Evolutionary conservation across 177 flowering plant species (phyloP).

Genomic region (Vitis hybrid): DNA sequence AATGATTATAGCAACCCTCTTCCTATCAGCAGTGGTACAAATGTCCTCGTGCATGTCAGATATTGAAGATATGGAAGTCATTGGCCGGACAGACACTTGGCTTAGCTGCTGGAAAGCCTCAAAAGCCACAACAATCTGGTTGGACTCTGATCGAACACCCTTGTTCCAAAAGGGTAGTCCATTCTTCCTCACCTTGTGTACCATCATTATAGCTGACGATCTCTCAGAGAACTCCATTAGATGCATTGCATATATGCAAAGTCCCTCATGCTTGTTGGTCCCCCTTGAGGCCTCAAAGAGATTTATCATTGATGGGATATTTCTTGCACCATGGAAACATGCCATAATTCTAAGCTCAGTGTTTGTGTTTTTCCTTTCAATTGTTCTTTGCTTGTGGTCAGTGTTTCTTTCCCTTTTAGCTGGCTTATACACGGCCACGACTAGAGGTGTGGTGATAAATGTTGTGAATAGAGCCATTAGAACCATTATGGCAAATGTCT

Average conservation of each 20-base stretch:
- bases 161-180: constrained; percentile 70
- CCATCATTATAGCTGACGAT: constrained; percentile 68
- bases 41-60: constrained; percentile 55
- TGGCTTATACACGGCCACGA: constrained; percentile 55
- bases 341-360: constrained; percentile 44
- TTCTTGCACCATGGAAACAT: constrained; percentile 50
- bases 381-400: constrained; percentile 40
- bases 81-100: constrained; percentile 48
- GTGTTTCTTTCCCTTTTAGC: constrained; percentile 26
- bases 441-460: constrained; percentile 64
- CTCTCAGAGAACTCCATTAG: constrained; percentile 70
- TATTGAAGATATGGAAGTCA: constrained; percentile 57
- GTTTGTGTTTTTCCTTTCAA: constrained; percentile 30
- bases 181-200: constrained; percentile 56
- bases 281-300: constrained; percentile 66
- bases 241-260: constrained; percentile 63
- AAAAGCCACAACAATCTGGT: constrained; percentile 58
- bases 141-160: constrained; percentile 14
- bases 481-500: constrained; percentile 62
- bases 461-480: constrained; percentile 67
- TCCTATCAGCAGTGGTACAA: constrained; percentile 45
- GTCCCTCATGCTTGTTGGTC: constrained; percentile 31
- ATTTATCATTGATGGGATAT: constrained; percentile 55
- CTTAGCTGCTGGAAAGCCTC: constrained; percentile 54
- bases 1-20: constrained; percentile 47